phyloP scores from a whole-genome alignment of 2,329 filamentous ascomycete species.

The Sodiomyces alkalinus region DNA sequence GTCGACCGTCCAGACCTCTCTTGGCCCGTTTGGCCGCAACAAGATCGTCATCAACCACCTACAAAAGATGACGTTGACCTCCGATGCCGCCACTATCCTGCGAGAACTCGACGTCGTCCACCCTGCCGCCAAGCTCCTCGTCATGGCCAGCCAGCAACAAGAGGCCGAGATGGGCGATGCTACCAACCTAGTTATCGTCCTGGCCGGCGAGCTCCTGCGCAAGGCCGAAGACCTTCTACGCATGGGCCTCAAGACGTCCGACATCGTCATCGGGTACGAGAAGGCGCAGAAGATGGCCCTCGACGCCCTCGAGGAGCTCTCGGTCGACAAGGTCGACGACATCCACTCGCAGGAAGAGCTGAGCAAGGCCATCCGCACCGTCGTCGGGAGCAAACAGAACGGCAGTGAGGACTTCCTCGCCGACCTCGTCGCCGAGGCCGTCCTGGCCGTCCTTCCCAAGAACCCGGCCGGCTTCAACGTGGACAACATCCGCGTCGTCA shows the following conservation, averaged over 20 bases:
- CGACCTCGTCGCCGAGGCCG: conserved; percentile 69
- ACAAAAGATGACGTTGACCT: conserved; percentile 98
- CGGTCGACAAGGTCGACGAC: conserved; percentile 80
- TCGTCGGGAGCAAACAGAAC: conserved; percentile 92
- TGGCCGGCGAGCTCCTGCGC: conserved; percentile 87
- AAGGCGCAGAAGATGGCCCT: conserved; percentile 82
- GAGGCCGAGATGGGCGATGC: conserved; percentile 98
- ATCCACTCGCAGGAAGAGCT: conserved; percentile 69
- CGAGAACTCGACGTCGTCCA: conserved; percentile 97
- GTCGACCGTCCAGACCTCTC: conserved; percentile 88
- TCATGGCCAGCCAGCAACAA: conserved; percentile 98
- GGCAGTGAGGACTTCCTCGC: conserved; percentile 84
- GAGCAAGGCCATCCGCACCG: conserved; percentile 88
- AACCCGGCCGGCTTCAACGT: conserved; percentile 95
- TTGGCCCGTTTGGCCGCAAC: conserved; percentile 95
- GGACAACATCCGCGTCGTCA: conserved; percentile 96
- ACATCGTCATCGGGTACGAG: conserved; percentile 93
- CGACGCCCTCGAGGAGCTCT: conserved; percentile 71
- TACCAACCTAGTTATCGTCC: conserved; percentile 90
- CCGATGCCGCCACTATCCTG: conserved; percentile 92
- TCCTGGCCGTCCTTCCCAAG: conserved; percentile 83
- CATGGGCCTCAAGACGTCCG: conserved; percentile 96
- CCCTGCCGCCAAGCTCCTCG: conserved; percentile 89
- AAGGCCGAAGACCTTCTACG: conserved; percentile 94
- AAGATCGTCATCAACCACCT: conserved; percentile 99